Conservation (phyloP, 108 stramenopile genomes). For the Nitzschia inconspicua region DNA sequence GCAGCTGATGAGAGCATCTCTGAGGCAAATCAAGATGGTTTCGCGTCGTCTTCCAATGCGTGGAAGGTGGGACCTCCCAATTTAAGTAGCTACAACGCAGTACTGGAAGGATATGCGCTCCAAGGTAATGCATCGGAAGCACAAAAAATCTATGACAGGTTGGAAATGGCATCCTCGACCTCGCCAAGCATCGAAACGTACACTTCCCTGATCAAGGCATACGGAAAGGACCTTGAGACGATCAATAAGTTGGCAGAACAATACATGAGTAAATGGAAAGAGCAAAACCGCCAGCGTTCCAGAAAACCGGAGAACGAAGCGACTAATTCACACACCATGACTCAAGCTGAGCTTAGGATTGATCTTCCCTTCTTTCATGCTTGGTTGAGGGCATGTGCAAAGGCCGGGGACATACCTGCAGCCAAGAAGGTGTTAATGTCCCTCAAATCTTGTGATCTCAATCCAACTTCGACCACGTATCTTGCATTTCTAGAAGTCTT, state of each 20-base stretch:
- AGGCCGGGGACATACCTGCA: constrained; percentile 1
- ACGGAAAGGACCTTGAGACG: constrained; percentile 10
- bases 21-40: not conserved
- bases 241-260: constrained; percentile 11
- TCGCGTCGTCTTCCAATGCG: not conserved
- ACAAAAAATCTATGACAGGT: constrained; percentile 10
- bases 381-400: constrained; percentile 19
- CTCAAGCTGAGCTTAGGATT: no score
- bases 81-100: constrained; percentile 13
- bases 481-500: constrained; percentile 6
- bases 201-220: constrained; percentile 31
- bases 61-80: constrained; percentile 6
- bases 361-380: constrained; percentile 29
- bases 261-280: constrained; percentile 6
- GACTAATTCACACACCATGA: not conserved
- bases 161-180: not conserved
- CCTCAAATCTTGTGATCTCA: not conserved
- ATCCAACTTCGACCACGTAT: constrained; percentile 11
- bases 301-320: not conserved
- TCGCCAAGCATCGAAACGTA: constrained; percentile 19
- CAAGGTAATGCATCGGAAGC: constrained; percentile 10
- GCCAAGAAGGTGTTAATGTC: not conserved
- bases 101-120: constrained; percentile 32
- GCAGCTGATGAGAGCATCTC: not conserved
- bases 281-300: not conserved